Evolutionary conservation across 495 filamentous ascomycete genomes (phyloP), one percentile per base, ranked within the genome.

Genomic region (Parachaetomium inaequale): DNA sequence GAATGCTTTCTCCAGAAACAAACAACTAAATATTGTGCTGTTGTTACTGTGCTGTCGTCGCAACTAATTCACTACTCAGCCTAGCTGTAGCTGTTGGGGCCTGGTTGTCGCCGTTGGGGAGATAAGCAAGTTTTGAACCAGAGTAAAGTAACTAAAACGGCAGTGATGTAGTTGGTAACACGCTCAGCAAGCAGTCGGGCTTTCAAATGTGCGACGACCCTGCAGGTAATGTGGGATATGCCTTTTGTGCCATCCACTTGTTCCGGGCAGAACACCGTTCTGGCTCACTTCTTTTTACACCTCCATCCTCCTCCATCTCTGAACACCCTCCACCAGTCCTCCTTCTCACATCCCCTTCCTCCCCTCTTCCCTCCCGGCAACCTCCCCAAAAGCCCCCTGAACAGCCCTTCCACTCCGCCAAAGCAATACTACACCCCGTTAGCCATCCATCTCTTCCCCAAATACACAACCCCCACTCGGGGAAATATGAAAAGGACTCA

Each of bases 381-480:
- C 52, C 21, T 4, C 46, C 31, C 23, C 46, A 46, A 85, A 75
- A 1, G 80, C 82, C 54, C 63, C 64, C 42, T 74, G 76, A 19
- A 79, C 76, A 6, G 72, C 74, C n/a, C 66, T 66, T 17, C 80
- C 68, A 62, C 84, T 85, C 40, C 74, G 70, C 50, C 71, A 77
- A 14, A 85, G 72, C 62, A 85, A 79, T 58, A 78, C 82, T 84
- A 62, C 11, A 21, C 4, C n/a, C 32, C 8, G 31, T 54, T 17
- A 54, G 51, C 32, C 31, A 8, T 8, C n/a, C 10, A 32, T 12
- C 17, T 38, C 21, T 7, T 46, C 14, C 49, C 28, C 4, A 31
- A 10, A 4, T 7, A 19, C 0, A 21, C 10, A 36, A 25, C 19
- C 51, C 26, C 8, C 1, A 15, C 11, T 1, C 19, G 7, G 15